These are phyloP conservation scores for Trapa incisa DNA, from an alignment of 345 rosid species.

Conservation along the genomic window DNA sequence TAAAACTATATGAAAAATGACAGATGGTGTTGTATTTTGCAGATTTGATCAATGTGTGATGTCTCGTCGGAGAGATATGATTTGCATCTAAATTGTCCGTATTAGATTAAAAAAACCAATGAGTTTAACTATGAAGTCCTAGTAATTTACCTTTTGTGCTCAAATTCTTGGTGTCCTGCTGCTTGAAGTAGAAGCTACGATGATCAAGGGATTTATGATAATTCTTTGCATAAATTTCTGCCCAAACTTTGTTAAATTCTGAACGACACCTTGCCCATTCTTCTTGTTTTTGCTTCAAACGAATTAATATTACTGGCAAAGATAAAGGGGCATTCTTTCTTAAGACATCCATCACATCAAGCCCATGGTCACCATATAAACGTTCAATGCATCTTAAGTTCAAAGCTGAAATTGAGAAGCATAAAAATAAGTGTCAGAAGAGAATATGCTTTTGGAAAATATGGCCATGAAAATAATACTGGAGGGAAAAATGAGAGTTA, in stretches of 20 bases:
- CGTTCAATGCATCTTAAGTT: slow-evolving; percentile 93
- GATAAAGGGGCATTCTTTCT: slow-evolving; percentile 79
- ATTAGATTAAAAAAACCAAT: neutral
- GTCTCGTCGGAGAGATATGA: neutral
- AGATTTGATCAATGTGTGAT: neutral
- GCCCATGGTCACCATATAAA: slow-evolving; percentile 93
- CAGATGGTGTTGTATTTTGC: neutral
- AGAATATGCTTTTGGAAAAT: slow-evolving; percentile 29
- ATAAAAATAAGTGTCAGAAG: slow-evolving; percentile 11
- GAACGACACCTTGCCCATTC: slow-evolving; percentile 93
- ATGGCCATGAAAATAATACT: slow-evolving; percentile 2
- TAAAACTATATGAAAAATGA: neutral
- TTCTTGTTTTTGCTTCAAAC: slow-evolving; percentile 95
- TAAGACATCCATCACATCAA: slow-evolving; percentile 83
- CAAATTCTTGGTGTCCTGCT: slow-evolving; percentile 88
- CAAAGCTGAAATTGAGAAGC: slow-evolving; percentile 41
- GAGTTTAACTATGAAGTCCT: neutral
- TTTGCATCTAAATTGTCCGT: neutral
- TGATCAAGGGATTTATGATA: slow-evolving; percentile 96
- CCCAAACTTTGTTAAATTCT: slow-evolving; percentile 98
- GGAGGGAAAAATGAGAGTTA: slow-evolving; percentile 13
- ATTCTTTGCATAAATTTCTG: slow-evolving; percentile 86
- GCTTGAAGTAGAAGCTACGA: slow-evolving; percentile 97
- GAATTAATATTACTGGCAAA: slow-evolving; percentile 84
- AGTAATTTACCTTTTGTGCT: slow-evolving; percentile 66